These are phyloP conservation scores for Starmerella stellata DNA, from an alignment of 805 yeast genomes.

Conservation along the genomic window DNA sequence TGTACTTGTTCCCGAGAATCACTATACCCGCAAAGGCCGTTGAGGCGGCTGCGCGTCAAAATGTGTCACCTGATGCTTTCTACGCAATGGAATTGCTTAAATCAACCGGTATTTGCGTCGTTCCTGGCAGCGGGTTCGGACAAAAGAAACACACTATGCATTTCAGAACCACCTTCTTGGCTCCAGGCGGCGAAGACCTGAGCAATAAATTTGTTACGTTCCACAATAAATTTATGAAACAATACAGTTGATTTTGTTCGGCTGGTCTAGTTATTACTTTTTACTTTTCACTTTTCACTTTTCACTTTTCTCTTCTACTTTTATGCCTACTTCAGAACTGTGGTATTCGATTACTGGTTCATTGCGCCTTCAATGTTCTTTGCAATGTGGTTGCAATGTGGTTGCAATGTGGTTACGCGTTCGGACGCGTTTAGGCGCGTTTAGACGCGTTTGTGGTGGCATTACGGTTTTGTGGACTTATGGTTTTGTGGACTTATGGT, in stretches of 20 bases:
- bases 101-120: conserved; percentile 85
- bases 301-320: too few relatives aligned
- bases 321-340: too few relatives aligned
- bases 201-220: conserved; percentile 59
- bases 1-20: conserved; percentile 83
- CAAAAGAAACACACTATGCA: conserved; percentile 81
- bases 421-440: too few relatives aligned
- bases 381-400: too few relatives aligned
- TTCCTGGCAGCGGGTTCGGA: conserved; percentile 95
- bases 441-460: too few relatives aligned
- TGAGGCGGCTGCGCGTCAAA: conserved; percentile 37
- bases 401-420: too few relatives aligned
- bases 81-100: conserved; percentile 75
- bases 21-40: conserved; percentile 46
- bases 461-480: too few relatives aligned
- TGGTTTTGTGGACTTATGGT: too few relatives aligned
- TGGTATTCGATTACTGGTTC: too few relatives aligned
- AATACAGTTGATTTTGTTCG: conserved; percentile 31
- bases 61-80: conserved; percentile 60
- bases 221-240: conserved; percentile 51
- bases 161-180: conserved; percentile 87
- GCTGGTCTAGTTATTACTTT: too few relatives aligned
- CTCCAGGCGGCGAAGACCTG: conserved; percentile 80
- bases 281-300: too few relatives aligned
- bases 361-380: too few relatives aligned